These are phyloP conservation scores for Globisporangium carolinianum DNA, from an alignment of 352 stramenopile species.

Conservation along the genomic window DNA sequence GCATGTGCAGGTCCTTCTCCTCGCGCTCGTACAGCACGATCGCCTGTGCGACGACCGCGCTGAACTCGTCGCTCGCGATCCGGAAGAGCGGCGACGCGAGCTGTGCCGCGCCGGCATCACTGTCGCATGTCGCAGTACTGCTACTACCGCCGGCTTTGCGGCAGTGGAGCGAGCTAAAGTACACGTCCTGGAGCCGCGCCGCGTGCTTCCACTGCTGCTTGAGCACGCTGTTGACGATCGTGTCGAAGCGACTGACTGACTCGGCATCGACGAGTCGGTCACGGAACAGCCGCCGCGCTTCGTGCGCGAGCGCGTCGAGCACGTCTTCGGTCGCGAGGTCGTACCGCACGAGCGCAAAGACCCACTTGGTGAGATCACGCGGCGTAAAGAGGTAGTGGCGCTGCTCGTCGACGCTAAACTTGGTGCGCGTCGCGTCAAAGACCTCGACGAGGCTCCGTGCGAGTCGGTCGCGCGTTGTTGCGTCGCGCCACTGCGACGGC, in stretches of 20 bases:
- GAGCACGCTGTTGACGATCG: conserved; percentile 73
- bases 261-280: conserved; percentile 88
- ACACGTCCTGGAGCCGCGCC: conserved; percentile 71
- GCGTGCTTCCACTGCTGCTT: conserved; percentile 83
- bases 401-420: conserved; percentile 91
- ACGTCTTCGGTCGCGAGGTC: conserved; percentile 86
- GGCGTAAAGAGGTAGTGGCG: conserved; percentile 95
- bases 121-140: conserved; percentile 1
- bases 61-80: conserved; percentile 81
- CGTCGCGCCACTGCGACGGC: conserved; percentile 39
- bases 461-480: conserved; percentile 71
- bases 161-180: conserved; percentile 81
- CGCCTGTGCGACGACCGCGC: conserved; percentile 75
- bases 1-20: conserved; percentile 90
- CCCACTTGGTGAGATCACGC: conserved; percentile 90
- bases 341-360: conserved; percentile 86
- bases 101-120: conserved; percentile 3
- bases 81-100: conserved; percentile 31
- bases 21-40: conserved; percentile 94
- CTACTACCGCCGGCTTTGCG: conserved; percentile 22
- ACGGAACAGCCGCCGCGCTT: conserved; percentile 84
- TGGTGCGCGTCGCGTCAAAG: conserved; percentile 82
- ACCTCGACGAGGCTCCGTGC: conserved; percentile 88
- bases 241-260: conserved; percentile 72
- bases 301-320: conserved; percentile 88